Percentiles rank a stretch among this genome's conserved stretches.
Conservation (phyloP, 2,329 filamentous ascomycete species). For the Alternaria sp. region DNA sequence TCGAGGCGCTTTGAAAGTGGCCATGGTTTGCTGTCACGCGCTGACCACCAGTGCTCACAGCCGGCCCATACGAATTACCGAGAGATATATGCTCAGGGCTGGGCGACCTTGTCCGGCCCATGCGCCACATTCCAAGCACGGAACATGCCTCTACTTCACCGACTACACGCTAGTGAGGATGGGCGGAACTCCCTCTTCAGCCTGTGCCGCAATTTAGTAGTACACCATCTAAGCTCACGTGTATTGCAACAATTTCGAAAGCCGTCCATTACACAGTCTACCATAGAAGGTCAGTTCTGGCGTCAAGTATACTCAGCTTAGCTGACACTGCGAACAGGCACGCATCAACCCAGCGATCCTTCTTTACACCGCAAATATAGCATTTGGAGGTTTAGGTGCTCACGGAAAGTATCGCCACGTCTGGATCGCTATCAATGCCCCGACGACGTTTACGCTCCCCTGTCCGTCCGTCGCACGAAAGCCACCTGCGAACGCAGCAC, state of each 20-base stretch:
- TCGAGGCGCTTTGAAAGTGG: neutral
- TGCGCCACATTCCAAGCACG: conserved; percentile 8
- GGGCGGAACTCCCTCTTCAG: neutral
- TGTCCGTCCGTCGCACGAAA: neutral
- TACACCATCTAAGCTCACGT: neutral
- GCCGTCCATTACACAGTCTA: neutral
- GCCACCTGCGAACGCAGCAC: conserved; percentile 2
- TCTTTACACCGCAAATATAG: neutral
- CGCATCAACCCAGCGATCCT: neutral
- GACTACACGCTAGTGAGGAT: conserved; percentile 7
- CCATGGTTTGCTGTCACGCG: neutral
- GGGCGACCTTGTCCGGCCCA: conserved; percentile 9
- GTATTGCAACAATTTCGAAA: neutral
- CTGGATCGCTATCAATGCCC: conserved; percentile 5
- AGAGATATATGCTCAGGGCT: neutral
- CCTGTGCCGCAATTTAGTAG: conserved; percentile 4
- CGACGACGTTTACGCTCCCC: neutral
- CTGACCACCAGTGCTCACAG: neutral
- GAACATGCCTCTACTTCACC: conserved; percentile 6
- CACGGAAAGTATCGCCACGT: conserved; percentile 1
- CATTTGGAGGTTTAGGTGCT: neutral
- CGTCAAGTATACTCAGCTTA: conserved; percentile 1
- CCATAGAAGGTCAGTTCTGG: neutral
- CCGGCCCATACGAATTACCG: neutral
- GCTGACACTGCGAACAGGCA: neutral